Evolutionary conservation across 2,329 filamentous ascomycete species (phyloP).

Genomic region (Didymella keratinophila): DNA sequence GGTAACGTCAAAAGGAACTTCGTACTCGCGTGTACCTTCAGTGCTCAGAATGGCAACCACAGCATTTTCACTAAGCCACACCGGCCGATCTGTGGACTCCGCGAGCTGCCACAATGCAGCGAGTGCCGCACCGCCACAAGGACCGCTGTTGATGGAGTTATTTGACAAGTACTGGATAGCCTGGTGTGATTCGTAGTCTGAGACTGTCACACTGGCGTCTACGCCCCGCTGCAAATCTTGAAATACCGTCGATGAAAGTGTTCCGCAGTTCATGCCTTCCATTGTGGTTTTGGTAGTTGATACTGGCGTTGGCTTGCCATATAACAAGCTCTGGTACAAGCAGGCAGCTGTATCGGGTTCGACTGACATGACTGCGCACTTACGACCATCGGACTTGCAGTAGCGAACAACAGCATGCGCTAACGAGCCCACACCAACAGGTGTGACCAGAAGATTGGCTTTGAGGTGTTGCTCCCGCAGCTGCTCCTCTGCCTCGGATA

Average conservation of each 20-base stretch:
- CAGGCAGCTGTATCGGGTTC: conserved; percentile 73
- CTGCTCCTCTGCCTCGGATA: conserved; percentile 72
- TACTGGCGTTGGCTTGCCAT: conserved; percentile 59
- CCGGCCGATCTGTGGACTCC: conserved; percentile 44
- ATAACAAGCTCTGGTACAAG: conserved; percentile 60
- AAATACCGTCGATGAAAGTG: conserved; percentile 72
- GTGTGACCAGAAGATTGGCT: conserved; percentile 63
- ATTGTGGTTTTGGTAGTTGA: conserved; percentile 71
- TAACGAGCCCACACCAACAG: conserved; percentile 77
- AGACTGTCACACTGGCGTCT: conserved; percentile 67
- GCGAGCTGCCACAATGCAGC: conserved; percentile 63
- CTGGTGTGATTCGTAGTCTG: conserved; percentile 68
- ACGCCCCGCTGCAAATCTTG: conserved; percentile 64
- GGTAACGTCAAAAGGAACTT: conserved; percentile 1
- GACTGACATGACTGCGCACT: conserved; percentile 66
- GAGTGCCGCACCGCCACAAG: conserved; percentile 68
- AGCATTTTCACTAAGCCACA: conserved; percentile 56
- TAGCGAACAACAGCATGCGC: conserved; percentile 73
- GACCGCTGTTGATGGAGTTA: conserved; percentile 61
- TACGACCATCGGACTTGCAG: conserved; percentile 60
- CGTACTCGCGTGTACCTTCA: conserved; percentile 59
- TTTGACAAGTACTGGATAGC: conserved; percentile 63
- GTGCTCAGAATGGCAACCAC: conserved; percentile 73
- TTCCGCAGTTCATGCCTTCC: conserved; percentile 77
- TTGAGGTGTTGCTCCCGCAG: conserved; percentile 51